Evolutionary conservation across 371 early-diverging fungal species (phyloP), one percentile per base, ranked within the genome.

Genomic region (Mortierella sp.): DNA sequence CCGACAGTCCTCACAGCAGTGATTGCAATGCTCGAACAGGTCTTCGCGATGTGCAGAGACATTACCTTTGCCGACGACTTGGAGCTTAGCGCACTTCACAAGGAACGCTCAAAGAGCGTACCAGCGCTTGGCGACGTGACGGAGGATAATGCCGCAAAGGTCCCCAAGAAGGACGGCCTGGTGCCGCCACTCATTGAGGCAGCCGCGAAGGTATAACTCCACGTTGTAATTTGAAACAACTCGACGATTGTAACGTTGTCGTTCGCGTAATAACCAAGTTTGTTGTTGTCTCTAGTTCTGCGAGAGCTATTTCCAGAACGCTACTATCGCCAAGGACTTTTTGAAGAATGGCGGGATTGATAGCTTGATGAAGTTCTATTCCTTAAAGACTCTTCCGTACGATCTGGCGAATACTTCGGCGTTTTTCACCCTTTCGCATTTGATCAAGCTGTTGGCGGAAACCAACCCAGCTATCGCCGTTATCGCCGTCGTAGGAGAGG

Each of bases 251-350:
- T 24, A 51, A 7, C 24, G 10, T 11, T 10, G 6, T 6, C 41
- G 24, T 10, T 11, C 21, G 24, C 18, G 24, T 38, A 68, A 21
- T 68, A 38, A 68, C 41, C 41, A 24, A 5, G 0, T 63, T 32
- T 35, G 14, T 32, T 68, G 6, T 38, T 63, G 11, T 11, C 32
- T 63, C 16, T 84, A 94, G 91, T 97, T 97, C 79, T 87, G 97
- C 41, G 97, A 97, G 77, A 97, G 97, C 8, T 87, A 97, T 27
- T 96, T 98, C 84, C 96, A 96, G 77, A 96, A 95, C 76, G 88
- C 90, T 16, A 73, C 91, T 12, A 96, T 96, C 77, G 91, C 92
- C 32, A 91, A 91, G 56, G 96, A 96, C 24, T 96, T 97, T 77
- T 88, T 96, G 49, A 90, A 92, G 75, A 89, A 90, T 24, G 93